phyloP scores from a whole-genome alignment of 2,329 filamentous ascomycete genomes.

The Ophiocordyceps unilateralis region DNA sequence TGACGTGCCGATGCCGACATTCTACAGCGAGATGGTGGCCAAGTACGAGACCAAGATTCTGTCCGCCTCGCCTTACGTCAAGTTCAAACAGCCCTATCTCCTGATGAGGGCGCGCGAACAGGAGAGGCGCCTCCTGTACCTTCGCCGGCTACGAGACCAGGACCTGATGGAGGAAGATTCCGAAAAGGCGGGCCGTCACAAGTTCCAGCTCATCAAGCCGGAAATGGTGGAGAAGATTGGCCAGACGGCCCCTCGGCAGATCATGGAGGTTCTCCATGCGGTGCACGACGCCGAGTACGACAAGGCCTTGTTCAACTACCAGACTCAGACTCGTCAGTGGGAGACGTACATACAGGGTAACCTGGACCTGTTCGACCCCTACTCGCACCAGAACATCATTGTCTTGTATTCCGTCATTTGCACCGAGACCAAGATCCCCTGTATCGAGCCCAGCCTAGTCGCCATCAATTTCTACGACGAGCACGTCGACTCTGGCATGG shows the following conservation, averaged over 20 bases:
- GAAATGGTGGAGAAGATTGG: conserved; percentile 85
- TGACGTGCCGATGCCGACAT: conserved; percentile 71
- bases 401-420: conserved; percentile 89
- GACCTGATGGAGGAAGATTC: conserved; percentile 41
- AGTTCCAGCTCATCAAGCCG: conserved; percentile 81
- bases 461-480: conserved; percentile 90
- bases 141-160: conserved; percentile 71
- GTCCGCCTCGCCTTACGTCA: conserved; percentile 90
- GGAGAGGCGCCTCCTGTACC: conserved; percentile 65
- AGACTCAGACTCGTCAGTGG: conserved; percentile 90
- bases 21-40: conserved; percentile 87
- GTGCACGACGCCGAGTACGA: conserved; percentile 96
- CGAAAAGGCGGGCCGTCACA: conserved; percentile 47
- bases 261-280: conserved; percentile 84
- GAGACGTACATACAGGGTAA: conserved; percentile 86
- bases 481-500: conserved; percentile 50
- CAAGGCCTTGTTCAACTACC: conserved; percentile 82
- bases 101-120: conserved; percentile 85
- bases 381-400: conserved; percentile 90
- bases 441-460: conserved; percentile 77
- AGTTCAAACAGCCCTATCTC: conserved; percentile 84
- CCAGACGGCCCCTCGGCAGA: conserved; percentile 64
- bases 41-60: conserved; percentile 87
- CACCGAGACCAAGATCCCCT: conserved; percentile 84
- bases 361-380: conserved; percentile 79